Conservation (phyloP, 768 basidiomycete genomes). For the Phanerodontia chrysosporium region DNA sequence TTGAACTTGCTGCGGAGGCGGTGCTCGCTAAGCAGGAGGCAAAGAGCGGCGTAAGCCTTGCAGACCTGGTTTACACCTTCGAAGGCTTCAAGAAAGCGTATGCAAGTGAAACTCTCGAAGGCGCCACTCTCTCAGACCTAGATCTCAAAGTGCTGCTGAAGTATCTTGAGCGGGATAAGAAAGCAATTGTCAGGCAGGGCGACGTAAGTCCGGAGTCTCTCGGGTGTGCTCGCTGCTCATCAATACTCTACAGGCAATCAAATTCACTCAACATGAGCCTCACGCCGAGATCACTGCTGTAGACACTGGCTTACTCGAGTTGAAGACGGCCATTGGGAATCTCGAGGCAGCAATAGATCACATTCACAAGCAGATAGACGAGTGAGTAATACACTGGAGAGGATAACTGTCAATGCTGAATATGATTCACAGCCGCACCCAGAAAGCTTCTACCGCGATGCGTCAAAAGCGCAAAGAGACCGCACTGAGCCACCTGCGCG, state of each 20-base stretch:
- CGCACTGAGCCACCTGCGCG: conserved; percentile 74
- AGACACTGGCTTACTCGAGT: conserved; percentile 77
- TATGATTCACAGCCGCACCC: conserved; percentile 74
- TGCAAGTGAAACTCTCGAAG: conserved; percentile 37
- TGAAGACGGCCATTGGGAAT: conserved; percentile 65
- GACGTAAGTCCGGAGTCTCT: conserved; percentile 43
- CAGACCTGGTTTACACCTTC: conserved; percentile 58
- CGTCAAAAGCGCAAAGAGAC: conserved; percentile 65
- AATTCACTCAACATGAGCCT: conserved; percentile 53
- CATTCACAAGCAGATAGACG: conserved; percentile 66
- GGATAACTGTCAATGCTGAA: too few species aligned
- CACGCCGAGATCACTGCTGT: conserved; percentile 63
- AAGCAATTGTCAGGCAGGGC: conserved; percentile 56
- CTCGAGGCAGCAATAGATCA: conserved; percentile 66
- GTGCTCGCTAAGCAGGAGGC: conserved; percentile 42
- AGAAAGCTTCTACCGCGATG: conserved; percentile 62
- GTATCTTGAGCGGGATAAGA: conserved; percentile 76
- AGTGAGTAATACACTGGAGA: too few species aligned
- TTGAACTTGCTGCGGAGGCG: conserved; percentile 63
- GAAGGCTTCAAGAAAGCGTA: conserved; percentile 62
- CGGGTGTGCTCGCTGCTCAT: background rate
- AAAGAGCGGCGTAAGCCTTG: conserved; percentile 40
- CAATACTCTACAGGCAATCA: conserved; percentile 57
- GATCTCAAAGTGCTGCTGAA: conserved; percentile 72
- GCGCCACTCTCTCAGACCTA: conserved; percentile 45